Evolutionary conservation across 2,329 filamentous ascomycete species (phyloP).

Genomic region (Neocatenulostroma microsporum): DNA sequence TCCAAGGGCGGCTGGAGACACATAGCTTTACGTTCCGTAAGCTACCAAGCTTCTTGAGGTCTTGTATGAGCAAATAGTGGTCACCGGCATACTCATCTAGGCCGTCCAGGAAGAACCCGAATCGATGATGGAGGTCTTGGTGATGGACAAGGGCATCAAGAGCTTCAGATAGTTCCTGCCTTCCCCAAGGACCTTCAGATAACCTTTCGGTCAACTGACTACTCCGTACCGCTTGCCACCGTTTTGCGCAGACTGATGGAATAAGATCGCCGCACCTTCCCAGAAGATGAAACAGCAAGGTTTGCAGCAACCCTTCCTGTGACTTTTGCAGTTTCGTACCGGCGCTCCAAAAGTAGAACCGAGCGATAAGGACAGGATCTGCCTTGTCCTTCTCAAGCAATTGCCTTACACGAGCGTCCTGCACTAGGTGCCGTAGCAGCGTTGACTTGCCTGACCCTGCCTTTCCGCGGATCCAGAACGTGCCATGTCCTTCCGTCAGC

Average conservation of each 20-base stretch:
- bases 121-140: not conserved
- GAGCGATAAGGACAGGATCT: not conserved
- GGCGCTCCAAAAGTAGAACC: conserved; percentile 6
- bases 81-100: conserved; percentile 13
- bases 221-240: not conserved
- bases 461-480: conserved; percentile 7
- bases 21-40: conserved; percentile 4
- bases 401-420: not conserved
- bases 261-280: not conserved
- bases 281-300: conserved; percentile 4
- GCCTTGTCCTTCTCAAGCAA: too few relatives aligned
- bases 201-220: too few relatives aligned
- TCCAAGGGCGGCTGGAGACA: conserved; percentile 10
- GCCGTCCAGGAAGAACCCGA: conserved; percentile 8
- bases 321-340: conserved; percentile 4
- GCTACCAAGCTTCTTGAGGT: not conserved
- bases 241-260: not conserved
- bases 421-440: conserved; percentile 2
- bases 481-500: too few relatives aligned
- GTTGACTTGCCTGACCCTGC: conserved; percentile 8
- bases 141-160: not conserved
- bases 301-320: conserved; percentile 1
- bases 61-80: conserved; percentile 2
- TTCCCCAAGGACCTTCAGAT: not conserved
- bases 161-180: not conserved